Evolutionary conservation across 768 basidiomycete species (phyloP).

Genomic region (Boletus huronensis): DNA sequence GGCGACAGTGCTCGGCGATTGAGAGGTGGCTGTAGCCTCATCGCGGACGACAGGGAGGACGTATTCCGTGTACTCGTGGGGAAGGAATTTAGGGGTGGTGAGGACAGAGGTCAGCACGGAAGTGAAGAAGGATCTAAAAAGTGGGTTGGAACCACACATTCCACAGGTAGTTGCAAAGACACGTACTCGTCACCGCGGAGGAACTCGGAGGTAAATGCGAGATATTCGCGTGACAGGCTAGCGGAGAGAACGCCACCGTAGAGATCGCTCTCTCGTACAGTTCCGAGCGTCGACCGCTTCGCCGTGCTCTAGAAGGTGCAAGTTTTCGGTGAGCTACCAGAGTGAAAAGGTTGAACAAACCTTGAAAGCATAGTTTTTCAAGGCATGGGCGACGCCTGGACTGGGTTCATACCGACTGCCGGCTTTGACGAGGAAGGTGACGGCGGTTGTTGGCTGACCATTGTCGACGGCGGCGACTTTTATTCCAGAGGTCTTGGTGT

Average conservation of each 20-base stretch:
- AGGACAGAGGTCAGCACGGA: conserved; percentile 83
- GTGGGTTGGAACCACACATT: not conserved
- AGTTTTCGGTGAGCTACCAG: not conserved
- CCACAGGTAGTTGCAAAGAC: not conserved
- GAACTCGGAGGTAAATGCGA: conserved; percentile 93
- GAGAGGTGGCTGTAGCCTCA: conserved; percentile 60
- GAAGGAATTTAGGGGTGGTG: conserved; percentile 76
- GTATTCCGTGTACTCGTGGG: conserved; percentile 73
- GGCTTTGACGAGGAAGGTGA: conserved; percentile 91
- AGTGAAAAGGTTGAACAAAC: conserved; percentile 41
- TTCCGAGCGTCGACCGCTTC: conserved; percentile 83
- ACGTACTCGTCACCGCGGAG: conserved; percentile 94
- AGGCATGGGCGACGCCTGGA: conserved; percentile 86
- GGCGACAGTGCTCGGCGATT: conserved; percentile 64
- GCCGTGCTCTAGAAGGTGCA: conserved; percentile 62
- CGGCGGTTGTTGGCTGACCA: conserved; percentile 77
- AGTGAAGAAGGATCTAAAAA: conserved; percentile 77
- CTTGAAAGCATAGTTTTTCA: conserved; percentile 99
- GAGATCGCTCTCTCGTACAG: conserved; percentile 88
- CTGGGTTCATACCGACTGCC: conserved; percentile 86
- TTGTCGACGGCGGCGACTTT: conserved; percentile 85
- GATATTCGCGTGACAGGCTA: conserved; percentile 81
- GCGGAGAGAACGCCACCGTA: conserved; percentile 90
- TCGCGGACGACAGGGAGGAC: conserved; percentile 67
- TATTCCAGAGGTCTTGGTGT: conserved; percentile 59